Conservation (phyloP, 2,329 filamentous ascomycete genomes). For the Cladosporium colombiae region DNA sequence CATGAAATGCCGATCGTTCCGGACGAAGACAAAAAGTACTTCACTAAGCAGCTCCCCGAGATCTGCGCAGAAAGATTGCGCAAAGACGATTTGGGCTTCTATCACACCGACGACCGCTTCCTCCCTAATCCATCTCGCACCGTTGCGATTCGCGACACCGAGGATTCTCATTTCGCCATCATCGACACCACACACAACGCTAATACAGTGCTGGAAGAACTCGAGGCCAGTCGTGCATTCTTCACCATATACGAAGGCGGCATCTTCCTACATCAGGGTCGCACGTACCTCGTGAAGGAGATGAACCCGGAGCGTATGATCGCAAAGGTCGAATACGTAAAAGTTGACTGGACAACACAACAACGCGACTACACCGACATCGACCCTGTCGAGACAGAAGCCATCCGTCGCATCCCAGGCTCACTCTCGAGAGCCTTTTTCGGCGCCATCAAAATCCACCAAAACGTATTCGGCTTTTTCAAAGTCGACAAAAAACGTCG, state of each 20-base stretch:
- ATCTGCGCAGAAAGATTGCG: constrained; percentile 74
- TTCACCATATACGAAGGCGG: constrained; percentile 97
- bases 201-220: constrained; percentile 86
- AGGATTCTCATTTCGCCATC: constrained; percentile 91
- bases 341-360: constrained; percentile 91
- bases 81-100: constrained; percentile 76
- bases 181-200: constrained; percentile 80
- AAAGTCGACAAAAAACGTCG: constrained; percentile 85
- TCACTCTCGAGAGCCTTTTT: constrained; percentile 75
- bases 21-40: constrained; percentile 73
- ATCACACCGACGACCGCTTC: constrained; percentile 86
- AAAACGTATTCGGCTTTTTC: constrained; percentile 94
- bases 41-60: constrained; percentile 70
- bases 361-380: constrained; percentile 94
- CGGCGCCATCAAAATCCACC: constrained; percentile 80
- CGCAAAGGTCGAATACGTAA: constrained; percentile 83
- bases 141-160: constrained; percentile 85
- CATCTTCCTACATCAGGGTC: constrained; percentile 96
- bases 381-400: constrained; percentile 88
- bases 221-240: constrained; percentile 92
- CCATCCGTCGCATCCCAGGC: constrained; percentile 69
- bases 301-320: constrained; percentile 78
- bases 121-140: constrained; percentile 79
- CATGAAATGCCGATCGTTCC: constrained; percentile 91
- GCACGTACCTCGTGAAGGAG: constrained; percentile 86